Conservation (phyloP, 768 basidiomycete genomes). For the Steccherinum ochraceum region DNA sequence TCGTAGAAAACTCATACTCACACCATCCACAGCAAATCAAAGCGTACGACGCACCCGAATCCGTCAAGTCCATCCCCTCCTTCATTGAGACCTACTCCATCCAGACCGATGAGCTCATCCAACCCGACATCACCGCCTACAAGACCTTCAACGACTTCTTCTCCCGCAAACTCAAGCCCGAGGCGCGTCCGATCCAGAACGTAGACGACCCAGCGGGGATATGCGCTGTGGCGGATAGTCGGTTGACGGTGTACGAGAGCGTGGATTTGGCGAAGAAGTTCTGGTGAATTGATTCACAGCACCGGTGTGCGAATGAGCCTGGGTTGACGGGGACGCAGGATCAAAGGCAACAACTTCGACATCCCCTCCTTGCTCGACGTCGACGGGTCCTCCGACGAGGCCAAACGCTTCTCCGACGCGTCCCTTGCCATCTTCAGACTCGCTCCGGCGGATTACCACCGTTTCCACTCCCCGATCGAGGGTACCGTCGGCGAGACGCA, state of each 20-base stretch:
- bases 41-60: slow-evolving; percentile 48
- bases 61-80: slow-evolving; percentile 44
- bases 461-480: slow-evolving; percentile 69
- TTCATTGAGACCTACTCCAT: slow-evolving; percentile 54
- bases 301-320: too few relatives aligned
- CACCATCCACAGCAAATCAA: slow-evolving; percentile 40
- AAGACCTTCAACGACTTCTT: slow-evolving; percentile 78
- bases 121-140: slow-evolving; percentile 59
- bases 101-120: slow-evolving; percentile 49
- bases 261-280: slow-evolving; percentile 56
- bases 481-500: slow-evolving; percentile 39
- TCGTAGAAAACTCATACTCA: not conserved
- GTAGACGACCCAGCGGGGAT: slow-evolving; percentile 45
- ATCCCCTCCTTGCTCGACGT: slow-evolving; percentile 52
- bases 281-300: too few relatives aligned
- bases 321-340: too few relatives aligned
- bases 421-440: slow-evolving; percentile 62
- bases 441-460: slow-evolving; percentile 78
- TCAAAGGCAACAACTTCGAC: slow-evolving; percentile 70
- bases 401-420: slow-evolving; percentile 34
- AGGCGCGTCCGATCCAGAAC: slow-evolving; percentile 55
- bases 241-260: slow-evolving; percentile 62
- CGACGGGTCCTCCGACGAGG: slow-evolving; percentile 33
- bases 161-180: slow-evolving; percentile 49
- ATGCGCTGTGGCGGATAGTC: slow-evolving; percentile 65